phyloP scores from a whole-genome alignment of 2,329 filamentous ascomycete species.

The Hypoxylon rubiginosum region DNA sequence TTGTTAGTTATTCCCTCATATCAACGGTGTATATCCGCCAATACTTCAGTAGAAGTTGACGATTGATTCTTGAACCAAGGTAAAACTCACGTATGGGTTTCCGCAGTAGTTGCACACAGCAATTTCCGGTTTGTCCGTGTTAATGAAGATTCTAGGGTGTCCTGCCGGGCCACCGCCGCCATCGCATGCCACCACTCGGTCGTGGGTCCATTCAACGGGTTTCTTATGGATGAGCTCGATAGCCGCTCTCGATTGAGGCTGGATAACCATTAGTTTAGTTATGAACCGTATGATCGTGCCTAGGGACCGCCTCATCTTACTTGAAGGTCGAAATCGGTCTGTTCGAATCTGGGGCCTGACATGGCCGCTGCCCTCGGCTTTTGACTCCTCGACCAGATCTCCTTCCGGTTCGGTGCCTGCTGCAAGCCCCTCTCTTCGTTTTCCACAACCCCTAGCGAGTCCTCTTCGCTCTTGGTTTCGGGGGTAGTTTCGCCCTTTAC shows the following conservation, averaged over 20 bases:
- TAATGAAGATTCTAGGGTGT: conserved; percentile 96
- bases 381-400: conserved; percentile 89
- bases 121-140: conserved; percentile 97
- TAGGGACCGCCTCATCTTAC: conserved; percentile 63
- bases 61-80: conserved; percentile 1
- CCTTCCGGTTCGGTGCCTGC: conserved; percentile 89
- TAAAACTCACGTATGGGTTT: conserved; percentile 82
- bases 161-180: conserved; percentile 91
- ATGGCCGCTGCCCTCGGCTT: conserved; percentile 85
- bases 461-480: conserved; percentile 59
- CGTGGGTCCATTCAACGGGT: conserved; percentile 91
- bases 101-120: conserved; percentile 93
- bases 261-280: conserved; percentile 54
- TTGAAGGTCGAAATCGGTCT: conserved; percentile 94
- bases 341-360: conserved; percentile 95
- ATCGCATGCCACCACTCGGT: conserved; percentile 86
- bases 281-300: conserved; percentile 13
- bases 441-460: conserved; percentile 52
- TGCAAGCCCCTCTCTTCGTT: conserved; percentile 64
- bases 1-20: conserved; percentile 43
- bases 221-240: conserved; percentile 98
- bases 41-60: not conserved
- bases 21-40: not conserved
- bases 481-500: conserved; percentile 59
- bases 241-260: conserved; percentile 91